Percentiles rank a stretch among this genome's conserved stretches.
These are phyloP conservation scores for Umbelopsis vinacea DNA, from an alignment of 192 early-diverging fungal species.

Conservation along the genomic window DNA sequence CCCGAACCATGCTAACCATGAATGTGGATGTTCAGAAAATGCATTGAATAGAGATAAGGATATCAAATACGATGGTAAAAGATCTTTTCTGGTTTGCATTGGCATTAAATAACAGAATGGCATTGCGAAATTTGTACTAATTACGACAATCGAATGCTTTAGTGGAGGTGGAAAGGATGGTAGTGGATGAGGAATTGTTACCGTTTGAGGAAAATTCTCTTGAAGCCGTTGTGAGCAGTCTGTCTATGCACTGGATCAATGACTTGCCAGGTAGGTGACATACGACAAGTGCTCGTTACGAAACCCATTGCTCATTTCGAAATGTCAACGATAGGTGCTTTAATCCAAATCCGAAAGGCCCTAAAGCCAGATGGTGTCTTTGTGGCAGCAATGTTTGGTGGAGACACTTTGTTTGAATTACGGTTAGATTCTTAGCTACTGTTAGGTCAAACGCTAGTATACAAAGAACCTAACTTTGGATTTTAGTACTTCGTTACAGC, in stretches of 20 bases:
- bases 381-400: conserved; percentile 92
- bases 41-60: conserved; percentile 60
- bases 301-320: background rate
- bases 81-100: background rate
- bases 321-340: conserved; percentile 45
- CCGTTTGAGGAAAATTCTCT: conserved; percentile 84
- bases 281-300: background rate
- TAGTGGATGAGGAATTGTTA: conserved; percentile 85
- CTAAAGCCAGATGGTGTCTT: conserved; percentile 94
- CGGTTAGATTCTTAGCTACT: conserved; percentile 45
- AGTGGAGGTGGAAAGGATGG: conserved; percentile 76
- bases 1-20: background rate
- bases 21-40: conserved; percentile 28
- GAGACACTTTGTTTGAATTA: conserved; percentile 95
- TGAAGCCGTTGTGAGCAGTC: conserved; percentile 85
- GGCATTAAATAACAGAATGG: background rate
- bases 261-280: conserved; percentile 74
- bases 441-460: background rate
- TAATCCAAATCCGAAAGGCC: conserved; percentile 82
- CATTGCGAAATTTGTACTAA: no score
- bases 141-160: no score
- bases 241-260: conserved; percentile 96
- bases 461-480: background rate
- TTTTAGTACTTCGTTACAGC: conserved; percentile 80
- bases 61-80: conserved; percentile 34